A percentile compares a stretch with the other conserved stretches of the same genome.
Evolutionary conservation across 306 rosid genomes (phyloP).

Genomic region (Bauhinia variegata): DNA sequence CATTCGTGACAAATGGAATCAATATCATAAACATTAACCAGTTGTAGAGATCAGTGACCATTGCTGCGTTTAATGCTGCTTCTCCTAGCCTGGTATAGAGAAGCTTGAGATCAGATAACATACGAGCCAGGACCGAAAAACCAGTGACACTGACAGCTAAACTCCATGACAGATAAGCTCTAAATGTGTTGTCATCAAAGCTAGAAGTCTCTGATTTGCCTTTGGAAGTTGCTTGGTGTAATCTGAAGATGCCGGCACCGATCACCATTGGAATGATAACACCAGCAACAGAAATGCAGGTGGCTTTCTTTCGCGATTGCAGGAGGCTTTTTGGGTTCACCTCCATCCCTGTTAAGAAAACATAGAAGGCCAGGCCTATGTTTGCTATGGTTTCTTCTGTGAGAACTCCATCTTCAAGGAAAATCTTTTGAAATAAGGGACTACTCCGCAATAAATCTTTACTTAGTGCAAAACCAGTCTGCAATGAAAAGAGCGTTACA

Average conservation of each 20-base stretch:
- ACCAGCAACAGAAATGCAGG: constrained; percentile 35
- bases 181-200: not conserved
- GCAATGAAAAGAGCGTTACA: too few species aligned
- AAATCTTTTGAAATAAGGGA: not conserved
- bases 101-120: constrained; percentile 49
- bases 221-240: not conserved
- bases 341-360: constrained; percentile 48
- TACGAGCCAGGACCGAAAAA: constrained; percentile 46
- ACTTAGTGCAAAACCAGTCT: constrained; percentile 44
- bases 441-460: not conserved
- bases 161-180: constrained; percentile 35
- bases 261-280: constrained; percentile 33
- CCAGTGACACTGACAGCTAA: constrained; percentile 44
- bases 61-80: constrained; percentile 34
- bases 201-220: fast-evolving
- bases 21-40: constrained; percentile 46
- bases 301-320: constrained; percentile 29
- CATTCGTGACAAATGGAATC: constrained; percentile 36
- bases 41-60: constrained; percentile 42
- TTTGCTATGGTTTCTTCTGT: constrained; percentile 25
- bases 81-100: constrained; percentile 49
- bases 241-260: constrained; percentile 17
- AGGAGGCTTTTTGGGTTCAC: constrained; percentile 40
- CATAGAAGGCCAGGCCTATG: constrained; percentile 38
- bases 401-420: constrained; percentile 14